Conservation (phyloP, 208 protist genomes). For the Histomonas meleagridis region DNA sequence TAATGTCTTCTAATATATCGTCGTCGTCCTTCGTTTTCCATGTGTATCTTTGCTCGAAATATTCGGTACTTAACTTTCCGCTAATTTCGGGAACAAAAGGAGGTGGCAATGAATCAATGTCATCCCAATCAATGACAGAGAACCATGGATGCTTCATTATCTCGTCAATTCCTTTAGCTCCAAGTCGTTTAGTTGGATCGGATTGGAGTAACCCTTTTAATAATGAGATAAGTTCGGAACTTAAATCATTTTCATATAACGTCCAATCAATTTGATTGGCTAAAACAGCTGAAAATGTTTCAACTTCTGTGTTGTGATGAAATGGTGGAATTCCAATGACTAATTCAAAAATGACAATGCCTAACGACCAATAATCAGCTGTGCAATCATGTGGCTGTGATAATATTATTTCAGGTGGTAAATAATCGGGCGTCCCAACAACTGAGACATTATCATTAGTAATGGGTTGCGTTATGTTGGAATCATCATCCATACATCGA, state of each 20-base stretch:
- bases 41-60: not conserved
- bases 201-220: not conserved
- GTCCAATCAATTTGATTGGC: too few species aligned
- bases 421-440: constrained; percentile 24
- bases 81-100: not conserved
- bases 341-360: not conserved
- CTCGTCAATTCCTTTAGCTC: constrained; percentile 17
- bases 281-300: too few species aligned
- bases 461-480: too few species aligned
- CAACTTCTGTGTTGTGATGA: not conserved
- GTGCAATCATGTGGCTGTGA: not conserved
- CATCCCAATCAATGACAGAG: not conserved
- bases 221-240: not conserved
- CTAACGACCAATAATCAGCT: constrained; percentile 15
- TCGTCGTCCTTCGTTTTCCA: not conserved
- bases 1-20: not conserved
- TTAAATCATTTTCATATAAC: too few species aligned
- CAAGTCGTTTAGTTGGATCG: constrained; percentile 37
- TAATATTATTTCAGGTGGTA: constrained; percentile 3
- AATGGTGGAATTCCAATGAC: not conserved
- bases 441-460: not conserved
- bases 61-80: not conserved
- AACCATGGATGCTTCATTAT: constrained; percentile 37
- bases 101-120: not conserved
- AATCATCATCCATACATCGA: too few species aligned